phyloP scores from a whole-genome alignment of 1,284 basidiomycete genomes.

The Sparassis latifolia region DNA sequence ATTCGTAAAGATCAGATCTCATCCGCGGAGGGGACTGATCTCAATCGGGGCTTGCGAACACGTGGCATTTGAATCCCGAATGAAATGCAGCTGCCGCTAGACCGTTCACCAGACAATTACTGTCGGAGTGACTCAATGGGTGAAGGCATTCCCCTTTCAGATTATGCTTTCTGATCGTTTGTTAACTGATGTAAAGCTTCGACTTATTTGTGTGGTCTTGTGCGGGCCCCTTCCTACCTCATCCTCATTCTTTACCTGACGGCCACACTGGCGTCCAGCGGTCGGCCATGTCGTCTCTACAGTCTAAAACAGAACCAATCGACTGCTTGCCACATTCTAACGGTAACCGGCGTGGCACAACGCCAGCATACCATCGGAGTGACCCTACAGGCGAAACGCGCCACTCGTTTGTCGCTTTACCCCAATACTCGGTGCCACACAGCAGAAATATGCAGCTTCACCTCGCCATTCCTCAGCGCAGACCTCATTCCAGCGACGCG shows the following conservation, averaged over 20 bases:
- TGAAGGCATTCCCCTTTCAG: not conserved
- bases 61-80: not conserved
- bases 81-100: not conserved
- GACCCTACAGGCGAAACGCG: no score
- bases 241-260: not conserved
- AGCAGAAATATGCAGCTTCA: no score
- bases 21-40: not conserved
- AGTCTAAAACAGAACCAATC: no score
- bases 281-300: no score
- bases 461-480: no score
- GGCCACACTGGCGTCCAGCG: no score
- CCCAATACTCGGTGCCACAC: no score
- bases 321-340: no score
- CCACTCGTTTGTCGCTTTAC: no score
- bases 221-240: not conserved
- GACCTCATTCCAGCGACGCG: conserved; percentile 5
- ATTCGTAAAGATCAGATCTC: conserved; percentile 4
- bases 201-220: not conserved
- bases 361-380: no score
- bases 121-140: not conserved
- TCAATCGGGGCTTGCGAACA: not conserved
- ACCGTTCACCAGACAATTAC: not conserved
- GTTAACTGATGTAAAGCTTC: not conserved
- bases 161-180: not conserved
- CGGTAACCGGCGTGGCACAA: no score